Base-by-base conservation (phyloP, 768 basidiomycete species). In the Lactarius hengduanensis region DNA sequence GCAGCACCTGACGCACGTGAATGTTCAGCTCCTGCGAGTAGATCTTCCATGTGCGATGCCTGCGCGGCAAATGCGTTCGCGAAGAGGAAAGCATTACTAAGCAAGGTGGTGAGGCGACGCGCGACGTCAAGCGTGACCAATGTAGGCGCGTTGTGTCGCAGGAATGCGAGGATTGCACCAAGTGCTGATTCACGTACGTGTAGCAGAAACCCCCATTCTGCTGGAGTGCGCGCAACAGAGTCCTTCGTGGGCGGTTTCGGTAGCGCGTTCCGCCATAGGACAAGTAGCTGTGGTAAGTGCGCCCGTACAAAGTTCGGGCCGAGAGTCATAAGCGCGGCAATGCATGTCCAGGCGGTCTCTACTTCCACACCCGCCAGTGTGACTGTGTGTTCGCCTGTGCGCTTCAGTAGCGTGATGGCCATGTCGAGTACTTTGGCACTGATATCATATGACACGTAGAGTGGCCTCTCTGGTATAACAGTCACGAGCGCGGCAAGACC, bases 241-340 rank as follows among this genome's bases (percentile, higher is more conserved):
- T 98, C 96, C 75, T 97, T 97, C 72, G 83, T 90, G 0, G 93
- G 95, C 0, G 94, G 90, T 76, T 98, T 99, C 1, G 97, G 95
- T 0, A 99, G 81, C 1, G 96, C 95, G 71, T 99, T 99, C 38
- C 97, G 83, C 97, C 97, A 99, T 3, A 99, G 84, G 0, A 98
- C 94, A 47, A 98, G 83, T 20, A 98, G 81, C 71, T 98, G 96
- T 0, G 96, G 91, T 2, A 98, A 84, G 75, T 99, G 95, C 0
- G 94, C 86, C 20, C 93, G 88, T 61, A 98, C 94, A 70, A 98
- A 97, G 71, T 94, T 91, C 3, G 92, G 93, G 0, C 96, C 96
- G 8, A 97, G 86, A 2, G 89, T 84, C 92, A 98, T 94, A 34
- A 98, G 78, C 0, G 94, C 89, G 0, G 91, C 88, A 62, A 99